phyloP scores from a whole-genome alignment of 2,329 filamentous ascomycete genomes.

The Alternaria sp. region DNA sequence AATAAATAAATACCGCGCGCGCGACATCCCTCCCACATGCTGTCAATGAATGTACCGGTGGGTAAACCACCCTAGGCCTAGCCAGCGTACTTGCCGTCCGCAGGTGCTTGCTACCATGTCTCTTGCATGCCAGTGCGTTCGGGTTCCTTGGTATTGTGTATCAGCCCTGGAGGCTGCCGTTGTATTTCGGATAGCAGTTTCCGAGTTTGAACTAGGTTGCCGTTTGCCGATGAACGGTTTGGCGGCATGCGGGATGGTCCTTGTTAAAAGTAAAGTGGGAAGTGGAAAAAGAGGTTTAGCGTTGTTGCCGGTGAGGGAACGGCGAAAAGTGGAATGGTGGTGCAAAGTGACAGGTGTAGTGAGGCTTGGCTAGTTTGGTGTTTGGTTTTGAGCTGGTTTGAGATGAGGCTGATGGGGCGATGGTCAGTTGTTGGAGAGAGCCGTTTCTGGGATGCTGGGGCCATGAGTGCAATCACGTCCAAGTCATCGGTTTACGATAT shows the following conservation, averaged over 20 bases:
- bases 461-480: background rate
- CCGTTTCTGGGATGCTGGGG: background rate
- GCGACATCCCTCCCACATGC: background rate
- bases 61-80: background rate
- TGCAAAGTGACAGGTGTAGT: background rate
- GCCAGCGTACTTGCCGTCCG: background rate
- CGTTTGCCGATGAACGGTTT: constrained; percentile 10
- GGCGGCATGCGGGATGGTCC: constrained; percentile 6
- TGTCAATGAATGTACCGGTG: background rate
- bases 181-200: constrained; percentile 5
- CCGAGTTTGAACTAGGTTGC: constrained; percentile 1
- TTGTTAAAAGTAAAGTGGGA: background rate
- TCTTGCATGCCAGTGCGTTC: background rate
- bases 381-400: background rate
- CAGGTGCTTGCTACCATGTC: background rate
- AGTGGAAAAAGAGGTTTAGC: background rate
- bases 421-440: background rate
- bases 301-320: background rate
- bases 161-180: background rate
- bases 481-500: background rate
- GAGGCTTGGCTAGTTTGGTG: background rate
- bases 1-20: background rate
- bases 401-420: background rate
- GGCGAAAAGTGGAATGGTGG: constrained; percentile 1
- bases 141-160: background rate